Base-by-base conservation (phyloP, 306 rosid species). In the Luffa acutangula region DNA sequence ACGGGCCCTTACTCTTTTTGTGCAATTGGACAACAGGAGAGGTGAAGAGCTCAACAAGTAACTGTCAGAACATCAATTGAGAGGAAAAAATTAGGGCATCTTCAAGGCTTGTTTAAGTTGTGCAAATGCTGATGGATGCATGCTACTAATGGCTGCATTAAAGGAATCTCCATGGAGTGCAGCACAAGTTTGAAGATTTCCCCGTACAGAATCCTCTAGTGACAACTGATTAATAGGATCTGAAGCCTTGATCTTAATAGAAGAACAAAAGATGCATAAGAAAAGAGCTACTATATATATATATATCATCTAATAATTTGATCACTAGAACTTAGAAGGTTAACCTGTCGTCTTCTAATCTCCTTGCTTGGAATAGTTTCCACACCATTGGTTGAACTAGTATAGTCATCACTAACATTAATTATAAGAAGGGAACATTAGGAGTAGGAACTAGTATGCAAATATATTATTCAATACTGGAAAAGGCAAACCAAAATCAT, bases 81-180 rank as follows among this genome's bases (percentile, higher is more conserved):
- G 3, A 12, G 78, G 13, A 48, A 71, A 45, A 72, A 18, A 72
- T 51, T 89, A 95, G 25, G 86, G 78, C 95, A 92, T 89, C 86
- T 95, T 91, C 81, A 95, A 85, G 56, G 98, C 98, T 85, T 88
- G 93, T 84, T 90, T 95, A 84, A 95, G 86, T 74, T 95, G 97
- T 51, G 92, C 86, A 65, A 95, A 81, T 58, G 93, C 92, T 59
- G 93, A 80, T 70, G 98, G 97, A 87, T 95, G 98, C 86, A 95
- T 95, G 85, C 87, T 87, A 82, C 84, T 84, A 85, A 95, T 92
- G 51, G 90, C 90, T 53, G 92, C 77, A 89, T 86, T 89, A 80
- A 95, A 95, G n/a, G 95, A 84, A 84, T 95, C 98, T 45, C 98
- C 98, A 81, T 95, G 97, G 83, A 91, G 91, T 57, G 91, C 86